Percentiles rank a stretch among this genome's conserved stretches.
Conservation (phyloP, 441 rosid genomes). For the Erodium moschatum region DNA sequence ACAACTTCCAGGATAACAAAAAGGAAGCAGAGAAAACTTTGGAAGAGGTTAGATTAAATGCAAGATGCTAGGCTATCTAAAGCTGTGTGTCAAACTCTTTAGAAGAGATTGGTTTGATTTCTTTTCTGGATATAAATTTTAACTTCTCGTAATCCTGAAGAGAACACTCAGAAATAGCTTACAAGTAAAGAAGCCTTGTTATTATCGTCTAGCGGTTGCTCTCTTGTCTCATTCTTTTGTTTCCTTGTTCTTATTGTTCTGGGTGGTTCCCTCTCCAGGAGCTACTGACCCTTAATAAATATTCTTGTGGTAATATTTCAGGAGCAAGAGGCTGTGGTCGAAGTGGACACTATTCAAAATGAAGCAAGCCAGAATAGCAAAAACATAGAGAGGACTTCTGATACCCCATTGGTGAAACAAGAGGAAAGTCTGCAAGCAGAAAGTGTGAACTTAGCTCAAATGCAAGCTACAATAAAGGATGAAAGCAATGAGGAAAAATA, state of each 20-base stretch:
- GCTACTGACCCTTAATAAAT: too few relatives aligned
- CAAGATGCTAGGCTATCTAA: neutral
- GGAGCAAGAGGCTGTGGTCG: conserved; percentile 17
- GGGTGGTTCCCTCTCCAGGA: too few relatives aligned
- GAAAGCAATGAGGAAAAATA: conserved; percentile 10
- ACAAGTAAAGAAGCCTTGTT: too few relatives aligned
- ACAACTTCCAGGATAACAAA: conserved; percentile 16
- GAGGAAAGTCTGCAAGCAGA: conserved; percentile 8
- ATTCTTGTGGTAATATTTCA: conserved; percentile 18
- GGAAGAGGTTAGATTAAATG: conserved; percentile 11
- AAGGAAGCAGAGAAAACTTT: conserved; percentile 13
- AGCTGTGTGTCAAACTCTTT: neutral
- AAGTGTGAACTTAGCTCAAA: neutral
- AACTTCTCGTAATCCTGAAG: too few relatives aligned
- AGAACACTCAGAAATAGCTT: too few relatives aligned
- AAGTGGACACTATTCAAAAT: conserved; percentile 12
- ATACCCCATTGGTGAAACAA: neutral
- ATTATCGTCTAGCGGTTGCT: too few relatives aligned
- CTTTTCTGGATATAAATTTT: too few relatives aligned
- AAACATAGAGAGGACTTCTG: conserved; percentile 9
- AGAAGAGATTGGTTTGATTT: neutral
- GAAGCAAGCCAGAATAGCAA: conserved; percentile 14
- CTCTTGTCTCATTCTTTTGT: too few relatives aligned
- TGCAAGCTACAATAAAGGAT: neutral
- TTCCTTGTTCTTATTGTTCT: too few relatives aligned